Percentiles rank a stretch among this genome's conserved stretches.
Conservation (phyloP, 768 basidiomycete species). For the Auriscalpium orientale region DNA sequence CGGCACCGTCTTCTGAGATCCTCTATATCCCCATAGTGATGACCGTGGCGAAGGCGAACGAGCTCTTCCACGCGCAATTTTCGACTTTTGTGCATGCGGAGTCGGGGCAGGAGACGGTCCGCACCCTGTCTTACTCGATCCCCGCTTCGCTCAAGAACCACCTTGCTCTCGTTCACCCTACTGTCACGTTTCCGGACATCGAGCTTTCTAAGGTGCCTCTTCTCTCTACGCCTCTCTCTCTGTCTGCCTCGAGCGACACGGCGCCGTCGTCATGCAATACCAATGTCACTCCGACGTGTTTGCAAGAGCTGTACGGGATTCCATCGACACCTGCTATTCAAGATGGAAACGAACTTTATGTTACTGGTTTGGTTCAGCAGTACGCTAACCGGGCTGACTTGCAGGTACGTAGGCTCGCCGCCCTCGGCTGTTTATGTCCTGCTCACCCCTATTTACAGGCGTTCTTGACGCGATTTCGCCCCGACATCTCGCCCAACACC, state of each 20-base stretch:
- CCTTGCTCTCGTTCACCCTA: too few species aligned
- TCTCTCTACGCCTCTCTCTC: background rate
- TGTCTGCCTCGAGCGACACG: slow-evolving; percentile 13
- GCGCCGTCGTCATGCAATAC: slow-evolving; percentile 12
- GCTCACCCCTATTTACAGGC: background rate
- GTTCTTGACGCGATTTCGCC: background rate
- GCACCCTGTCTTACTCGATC: too few species aligned
- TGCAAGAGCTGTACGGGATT: slow-evolving; percentile 30
- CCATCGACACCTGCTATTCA: slow-evolving; percentile 23
- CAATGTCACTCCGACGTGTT: slow-evolving; percentile 25
- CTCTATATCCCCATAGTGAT: slow-evolving; percentile 2
- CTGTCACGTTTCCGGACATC: slow-evolving; percentile 11
- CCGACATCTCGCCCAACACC: too few species aligned
- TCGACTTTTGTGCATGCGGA: slow-evolving; percentile 1
- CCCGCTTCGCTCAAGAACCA: too few species aligned
- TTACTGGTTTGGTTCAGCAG: slow-evolving; percentile 20
- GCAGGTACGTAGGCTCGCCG: slow-evolving; percentile 16
- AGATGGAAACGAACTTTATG: slow-evolving; percentile 19
- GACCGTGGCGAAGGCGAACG: background rate
- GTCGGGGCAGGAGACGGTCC: slow-evolving; percentile 9
- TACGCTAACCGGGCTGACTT: slow-evolving; percentile 25
- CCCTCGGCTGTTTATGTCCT: too few species aligned
- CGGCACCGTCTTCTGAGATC: slow-evolving; percentile 4
- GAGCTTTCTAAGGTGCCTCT: background rate
- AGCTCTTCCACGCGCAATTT: background rate